Evolutionary conservation across 2,329 filamentous ascomycete species (phyloP).

Genomic region (Pestalotiopsis sp.): DNA sequence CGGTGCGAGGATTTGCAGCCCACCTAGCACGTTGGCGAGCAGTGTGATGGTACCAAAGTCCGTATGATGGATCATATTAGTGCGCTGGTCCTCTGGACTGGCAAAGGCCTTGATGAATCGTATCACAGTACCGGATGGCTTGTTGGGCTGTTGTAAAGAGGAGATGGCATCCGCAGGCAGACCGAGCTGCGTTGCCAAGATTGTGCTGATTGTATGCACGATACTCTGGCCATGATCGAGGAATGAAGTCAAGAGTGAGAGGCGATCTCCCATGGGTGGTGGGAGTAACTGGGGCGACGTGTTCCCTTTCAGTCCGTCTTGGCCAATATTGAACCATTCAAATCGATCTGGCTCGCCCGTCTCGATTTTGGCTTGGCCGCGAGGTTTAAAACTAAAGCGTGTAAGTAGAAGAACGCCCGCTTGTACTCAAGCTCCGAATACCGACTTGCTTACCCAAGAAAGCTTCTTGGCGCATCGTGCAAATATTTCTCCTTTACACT

Average conservation of each 20-base stretch:
- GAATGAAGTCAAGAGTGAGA: slow-evolving; percentile 15
- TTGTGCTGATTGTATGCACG: slow-evolving; percentile 18
- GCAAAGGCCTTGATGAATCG: slow-evolving; percentile 22
- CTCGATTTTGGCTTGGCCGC: slow-evolving; percentile 21
- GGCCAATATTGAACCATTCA: slow-evolving; percentile 32
- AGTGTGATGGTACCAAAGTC: slow-evolving; percentile 40
- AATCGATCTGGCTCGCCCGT: slow-evolving; percentile 27
- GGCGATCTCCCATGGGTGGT: slow-evolving; percentile 9
- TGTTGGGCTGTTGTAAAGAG: slow-evolving; percentile 23
- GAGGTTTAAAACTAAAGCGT: slow-evolving; percentile 18
- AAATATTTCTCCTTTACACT: slow-evolving; percentile 15
- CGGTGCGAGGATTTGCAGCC: slow-evolving; percentile 35
- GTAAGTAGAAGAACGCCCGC: background rate
- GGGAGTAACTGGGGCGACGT: slow-evolving; percentile 18
- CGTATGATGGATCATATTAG: slow-evolving; percentile 33
- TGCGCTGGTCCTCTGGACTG: slow-evolving; percentile 20
- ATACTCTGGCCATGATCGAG: slow-evolving; percentile 20
- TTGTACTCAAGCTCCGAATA: background rate
- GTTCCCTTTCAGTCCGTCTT: slow-evolving; percentile 32
- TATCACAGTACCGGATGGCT: slow-evolving; percentile 27
- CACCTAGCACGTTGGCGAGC: slow-evolving; percentile 36
- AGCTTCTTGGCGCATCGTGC: slow-evolving; percentile 17
- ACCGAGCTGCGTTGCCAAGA: slow-evolving; percentile 28
- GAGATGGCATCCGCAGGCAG: slow-evolving; percentile 28
- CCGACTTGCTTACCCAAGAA: slow-evolving; percentile 16